Percentiles rank a stretch among this genome's conserved stretches.
Evolutionary conservation across 306 rosid species (phyloP).

Genomic region (Vigna trinervia): DNA sequence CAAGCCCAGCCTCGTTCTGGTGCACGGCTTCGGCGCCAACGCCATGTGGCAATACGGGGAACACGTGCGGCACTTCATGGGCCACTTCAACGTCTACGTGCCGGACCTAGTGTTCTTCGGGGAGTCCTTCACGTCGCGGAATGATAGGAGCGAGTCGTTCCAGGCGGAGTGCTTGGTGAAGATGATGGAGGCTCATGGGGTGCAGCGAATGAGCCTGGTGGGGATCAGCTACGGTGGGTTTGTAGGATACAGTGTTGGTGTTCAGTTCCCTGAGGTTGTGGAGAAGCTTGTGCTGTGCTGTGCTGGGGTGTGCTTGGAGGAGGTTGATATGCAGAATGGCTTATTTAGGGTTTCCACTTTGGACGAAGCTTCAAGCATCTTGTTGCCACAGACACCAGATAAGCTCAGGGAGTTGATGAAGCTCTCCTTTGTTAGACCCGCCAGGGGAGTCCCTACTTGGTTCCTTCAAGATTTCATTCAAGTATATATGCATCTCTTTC

Average conservation of each 20-base stretch:
- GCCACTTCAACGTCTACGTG: constrained; percentile 65
- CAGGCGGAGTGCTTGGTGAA: constrained; percentile 61
- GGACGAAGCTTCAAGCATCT: constrained; percentile 68
- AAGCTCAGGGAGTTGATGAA: constrained; percentile 66
- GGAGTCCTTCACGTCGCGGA: constrained; percentile 55
- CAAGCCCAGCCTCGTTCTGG: constrained; percentile 61
- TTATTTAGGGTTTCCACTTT: constrained; percentile 60
- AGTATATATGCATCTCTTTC: constrained; percentile 30
- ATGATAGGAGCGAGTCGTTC: constrained; percentile 62
- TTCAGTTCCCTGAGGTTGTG: constrained; percentile 63
- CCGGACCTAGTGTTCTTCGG: constrained; percentile 89
- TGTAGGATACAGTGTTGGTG: constrained; percentile 69
- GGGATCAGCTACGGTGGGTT: constrained; percentile 90
- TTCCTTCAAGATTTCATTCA: constrained; percentile 72
- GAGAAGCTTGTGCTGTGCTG: constrained; percentile 70
- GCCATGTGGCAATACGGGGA: constrained; percentile 89
- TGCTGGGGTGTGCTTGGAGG: constrained; percentile 77
- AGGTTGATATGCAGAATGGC: constrained; percentile 65
- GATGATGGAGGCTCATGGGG: constrained; percentile 63
- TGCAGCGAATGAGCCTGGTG: constrained; percentile 54
- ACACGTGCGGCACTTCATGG: constrained; percentile 51
- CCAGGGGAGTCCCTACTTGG: constrained; percentile 60
- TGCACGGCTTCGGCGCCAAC: constrained; percentile 85
- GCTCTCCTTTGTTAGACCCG: constrained; percentile 66
- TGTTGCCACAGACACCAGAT: constrained; percentile 76